A percentile compares a stretch with the other conserved stretches of the same genome.
Evolutionary conservation across 78 protist species (phyloP).

Genomic region (Diacronema lutheri): DNA sequence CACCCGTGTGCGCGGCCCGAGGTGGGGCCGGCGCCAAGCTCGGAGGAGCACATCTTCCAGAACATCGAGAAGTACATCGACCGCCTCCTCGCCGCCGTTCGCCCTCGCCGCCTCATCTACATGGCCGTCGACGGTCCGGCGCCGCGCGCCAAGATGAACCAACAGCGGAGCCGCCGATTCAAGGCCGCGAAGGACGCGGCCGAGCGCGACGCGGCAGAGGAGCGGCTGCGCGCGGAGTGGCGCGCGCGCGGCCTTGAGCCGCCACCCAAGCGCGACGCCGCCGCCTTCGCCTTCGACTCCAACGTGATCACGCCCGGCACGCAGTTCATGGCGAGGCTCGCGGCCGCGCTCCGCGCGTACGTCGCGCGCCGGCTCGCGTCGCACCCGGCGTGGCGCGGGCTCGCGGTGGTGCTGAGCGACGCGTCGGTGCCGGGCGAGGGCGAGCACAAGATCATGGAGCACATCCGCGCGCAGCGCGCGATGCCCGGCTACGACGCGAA

Average conservation of each 20-base stretch:
- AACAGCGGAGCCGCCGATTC: slow-evolving; percentile 93
- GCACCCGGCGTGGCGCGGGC: slow-evolving; percentile 79
- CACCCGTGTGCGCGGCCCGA: slow-evolving; percentile 96
- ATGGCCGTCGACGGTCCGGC: slow-evolving; percentile 97
- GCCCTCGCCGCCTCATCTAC: slow-evolving; percentile 95
- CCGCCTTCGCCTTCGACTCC: slow-evolving; percentile 53
- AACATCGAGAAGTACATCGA: slow-evolving; percentile 89
- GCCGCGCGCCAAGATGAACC: slow-evolving; percentile 97
- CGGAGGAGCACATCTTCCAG: slow-evolving; percentile 84
- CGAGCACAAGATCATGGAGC: slow-evolving; percentile 99
- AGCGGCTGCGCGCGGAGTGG: background rate
- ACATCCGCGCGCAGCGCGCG: slow-evolving; percentile 78
- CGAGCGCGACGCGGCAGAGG: slow-evolving; percentile 16
- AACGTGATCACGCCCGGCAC: slow-evolving; percentile 87
- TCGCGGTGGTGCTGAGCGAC: slow-evolving; percentile 78
- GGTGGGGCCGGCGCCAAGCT: slow-evolving; percentile 36
- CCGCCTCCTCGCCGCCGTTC: slow-evolving; percentile 81
- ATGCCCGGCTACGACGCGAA: slow-evolving; percentile 71
- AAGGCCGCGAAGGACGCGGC: slow-evolving; percentile 75
- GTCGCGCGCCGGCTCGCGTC: slow-evolving; percentile 58
- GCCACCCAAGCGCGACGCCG: background rate
- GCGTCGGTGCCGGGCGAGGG: slow-evolving; percentile 98
- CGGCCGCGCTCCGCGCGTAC: slow-evolving; percentile 74
- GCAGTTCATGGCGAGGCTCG: slow-evolving; percentile 84
- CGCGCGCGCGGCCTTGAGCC: background rate